Evolutionary conservation across 176 grass and related monocot species (phyloP), one percentile per base, ranked within the genome.

Genomic region (Carex parvula): DNA sequence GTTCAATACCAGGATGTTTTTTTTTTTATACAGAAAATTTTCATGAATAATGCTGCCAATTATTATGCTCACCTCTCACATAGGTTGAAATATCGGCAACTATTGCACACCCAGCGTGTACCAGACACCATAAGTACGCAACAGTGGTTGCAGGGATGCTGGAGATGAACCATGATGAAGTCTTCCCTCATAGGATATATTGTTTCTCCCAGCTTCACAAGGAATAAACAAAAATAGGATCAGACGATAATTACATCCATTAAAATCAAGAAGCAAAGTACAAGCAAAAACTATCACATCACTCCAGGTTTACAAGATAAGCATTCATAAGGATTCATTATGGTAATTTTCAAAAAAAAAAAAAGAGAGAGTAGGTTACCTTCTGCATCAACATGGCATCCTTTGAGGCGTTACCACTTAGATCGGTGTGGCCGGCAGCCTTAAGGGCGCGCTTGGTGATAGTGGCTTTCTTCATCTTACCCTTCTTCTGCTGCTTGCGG

Each of bases 161-260:
- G 93, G 61, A 99, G 86, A 90, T 99, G 96, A 54, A 99, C 96
- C 89, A 95, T 95, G 56, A 99, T 94, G 86, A 99, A 99, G 70
- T 95, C 93, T 90, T 99, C 91, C 87, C 89, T 99, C 93, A 91
- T 99, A 20, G 89, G 90, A 85, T 62, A 77, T 64, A 99, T 99
- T 37, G 91, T 99, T 89, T 95, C 91, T n/a, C 91, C 91, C 74
- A 99, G 89, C 93, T 99, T 82, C 80, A 70, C 42, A 83, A 75
- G 15, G 86, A 69, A 64, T 88, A 85, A 87, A n/a, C 54, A 63
- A 33, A 85, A 84, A 81, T 44, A 77, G 46, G 46, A 50, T 37
- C 67, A 71, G 41, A 76, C 37, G 13, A 24, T 76, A 50, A 11
- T 48, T 76, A 26, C 52, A 22, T 41, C 71, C 41, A 18, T 42